Evolutionary conservation across 495 filamentous ascomycete genomes (phyloP), one percentile per base, ranked within the genome.

Genomic region (Penicillium macrosclerotiorum): DNA sequence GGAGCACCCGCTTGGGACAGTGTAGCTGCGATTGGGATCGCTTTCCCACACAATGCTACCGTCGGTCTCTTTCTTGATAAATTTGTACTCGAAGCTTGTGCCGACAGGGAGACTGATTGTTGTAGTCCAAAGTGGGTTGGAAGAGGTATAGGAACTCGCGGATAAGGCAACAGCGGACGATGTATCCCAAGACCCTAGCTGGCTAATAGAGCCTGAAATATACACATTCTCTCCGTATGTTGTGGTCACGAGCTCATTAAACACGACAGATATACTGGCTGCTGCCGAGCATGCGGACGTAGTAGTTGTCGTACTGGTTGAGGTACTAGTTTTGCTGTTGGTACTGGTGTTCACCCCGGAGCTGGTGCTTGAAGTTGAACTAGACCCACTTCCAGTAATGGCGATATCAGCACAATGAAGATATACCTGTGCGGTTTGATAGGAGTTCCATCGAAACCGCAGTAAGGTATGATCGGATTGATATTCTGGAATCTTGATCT

Each of bases 51-150:
- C 64, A 3, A 84, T 62, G 7, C 50, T 64, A 1, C 80, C 77
- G 54, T 78, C 74, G 0, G 55, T 49, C 20, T 68, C 64, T 24
- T 80, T 68, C 37, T 75, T 73, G 45, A 87, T 74, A 50, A 78
- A 88, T 66, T 88, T 88, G 56, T 86, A 88, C 61, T 81, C 52
- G 18, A 88, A 71, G 1, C 46, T 55, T 32, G 64, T 64, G 0
- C 80, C 79, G 0, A 69, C 71, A 2, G 71, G 60, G 0, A 86
- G 52, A 1, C 53, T 51, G 2, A 85, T 37, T 0, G 71, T 73
- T 0, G 55, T 71, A 11, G 41, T 65, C 83, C 83, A 87, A 12
- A 80, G 38, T 0, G 75, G 81, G 51, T 82, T 73, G 26, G 54
- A 67, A 1, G 54, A 46, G 2, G 74, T 76, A 51, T 85, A 85